A percentile compares a stretch with the other conserved stretches of the same genome.
phyloP scores from a whole-genome alignment of 306 rosid species.

The Quercus robur region DNA sequence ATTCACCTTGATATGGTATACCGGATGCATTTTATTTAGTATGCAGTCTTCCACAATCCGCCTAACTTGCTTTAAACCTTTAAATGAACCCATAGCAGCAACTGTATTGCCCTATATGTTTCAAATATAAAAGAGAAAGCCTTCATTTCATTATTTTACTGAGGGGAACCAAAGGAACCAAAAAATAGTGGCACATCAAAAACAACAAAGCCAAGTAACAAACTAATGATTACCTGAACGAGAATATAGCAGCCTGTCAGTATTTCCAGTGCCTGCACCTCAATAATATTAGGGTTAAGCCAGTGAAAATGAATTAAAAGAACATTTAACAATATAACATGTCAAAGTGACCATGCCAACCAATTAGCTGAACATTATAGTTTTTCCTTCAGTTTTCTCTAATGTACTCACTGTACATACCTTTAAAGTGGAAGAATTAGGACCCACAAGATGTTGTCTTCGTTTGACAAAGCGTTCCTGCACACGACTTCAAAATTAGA shows the following conservation, averaged over 20 bases:
- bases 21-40: constrained; percentile 85
- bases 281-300: constrained; percentile 1
- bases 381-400: neutral
- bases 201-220: constrained; percentile 17
- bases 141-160: neutral
- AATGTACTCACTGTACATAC: constrained; percentile 28
- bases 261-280: constrained; percentile 62
- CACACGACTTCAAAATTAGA: constrained; percentile 13
- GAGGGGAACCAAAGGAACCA: neutral
- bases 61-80: constrained; percentile 83
- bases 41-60: constrained; percentile 88
- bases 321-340: neutral
- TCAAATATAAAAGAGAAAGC: constrained; percentile 1
- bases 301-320: neutral
- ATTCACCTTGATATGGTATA: constrained; percentile 82
- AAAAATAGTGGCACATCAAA: neutral
- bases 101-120: constrained; percentile 77
- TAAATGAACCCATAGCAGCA: constrained; percentile 85
- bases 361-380: neutral
- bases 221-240: constrained; percentile 57
- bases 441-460: constrained; percentile 85
- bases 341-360: neutral
- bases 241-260: constrained; percentile 83
- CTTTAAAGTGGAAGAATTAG: constrained; percentile 86
- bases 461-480: constrained; percentile 90